A percentile compares a stretch with the other conserved stretches of the same genome.
These are phyloP conservation scores for Phaeomoniella chlamydospora DNA, from an alignment of 2,329 filamentous ascomycete species.

Conservation along the genomic window DNA sequence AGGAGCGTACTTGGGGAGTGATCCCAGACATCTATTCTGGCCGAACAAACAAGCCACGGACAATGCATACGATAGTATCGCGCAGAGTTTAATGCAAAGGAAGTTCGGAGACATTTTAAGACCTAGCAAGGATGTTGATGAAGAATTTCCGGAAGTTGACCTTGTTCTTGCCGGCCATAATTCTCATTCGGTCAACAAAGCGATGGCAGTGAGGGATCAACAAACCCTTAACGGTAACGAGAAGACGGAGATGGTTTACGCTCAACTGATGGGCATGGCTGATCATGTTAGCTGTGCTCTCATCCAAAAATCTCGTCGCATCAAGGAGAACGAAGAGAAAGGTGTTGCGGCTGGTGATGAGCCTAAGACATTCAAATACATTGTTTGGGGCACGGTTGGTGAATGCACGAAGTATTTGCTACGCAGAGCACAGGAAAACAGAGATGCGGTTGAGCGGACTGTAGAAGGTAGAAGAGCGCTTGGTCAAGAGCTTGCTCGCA, in stretches of 20 bases:
- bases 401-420: constrained; percentile 71
- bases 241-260: constrained; percentile 36
- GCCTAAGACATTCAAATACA: constrained; percentile 40
- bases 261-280: constrained; percentile 46
- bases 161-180: constrained; percentile 79
- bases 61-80: constrained; percentile 55
- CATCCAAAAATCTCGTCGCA: constrained; percentile 26
- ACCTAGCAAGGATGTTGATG: constrained; percentile 22
- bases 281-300: constrained; percentile 44
- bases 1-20: constrained; percentile 57
- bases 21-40: constrained; percentile 56
- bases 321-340: constrained; percentile 21
- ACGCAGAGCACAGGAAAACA: constrained; percentile 44
- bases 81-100: constrained; percentile 50
- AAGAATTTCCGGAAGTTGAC: constrained; percentile 40
- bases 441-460: constrained; percentile 44
- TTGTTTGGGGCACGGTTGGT: constrained; percentile 40
- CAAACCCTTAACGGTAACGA: constrained; percentile 24
- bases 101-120: constrained; percentile 43
- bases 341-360: constrained; percentile 16
- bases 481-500: constrained; percentile 31
- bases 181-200: constrained; percentile 48
- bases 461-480: constrained; percentile 36
- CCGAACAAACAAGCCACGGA: constrained; percentile 61
- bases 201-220: constrained; percentile 32